Evolutionary conservation across 2,329 filamentous ascomycete species (phyloP).

Genomic region (Bimuria novae-zelandiae): DNA sequence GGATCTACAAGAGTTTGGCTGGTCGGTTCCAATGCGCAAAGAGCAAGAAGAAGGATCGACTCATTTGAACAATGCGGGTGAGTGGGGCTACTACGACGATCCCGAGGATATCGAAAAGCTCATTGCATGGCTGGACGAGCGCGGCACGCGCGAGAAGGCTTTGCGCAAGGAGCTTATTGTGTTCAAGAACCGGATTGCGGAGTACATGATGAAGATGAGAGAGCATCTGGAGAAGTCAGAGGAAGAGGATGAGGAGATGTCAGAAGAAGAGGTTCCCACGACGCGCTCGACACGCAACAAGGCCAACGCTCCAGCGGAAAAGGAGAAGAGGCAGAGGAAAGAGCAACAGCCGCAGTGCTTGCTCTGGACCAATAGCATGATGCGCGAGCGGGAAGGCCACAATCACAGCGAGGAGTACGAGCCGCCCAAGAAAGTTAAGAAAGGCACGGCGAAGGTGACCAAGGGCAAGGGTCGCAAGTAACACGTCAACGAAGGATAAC

Average conservation of each 20-base stretch:
- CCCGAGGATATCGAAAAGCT: slow-evolving; percentile 77
- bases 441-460: slow-evolving; percentile 35
- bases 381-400: slow-evolving; percentile 62
- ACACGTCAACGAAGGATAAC: no score
- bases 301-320: slow-evolving; percentile 55
- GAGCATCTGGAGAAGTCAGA: slow-evolving; percentile 67
- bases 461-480: slow-evolving; percentile 38
- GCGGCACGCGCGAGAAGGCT: slow-evolving; percentile 83
- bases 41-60: slow-evolving; percentile 82
- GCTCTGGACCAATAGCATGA: slow-evolving; percentile 68
- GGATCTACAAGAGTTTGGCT: slow-evolving; percentile 76
- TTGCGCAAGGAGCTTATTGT: slow-evolving; percentile 82
- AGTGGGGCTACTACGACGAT: slow-evolving; percentile 93
- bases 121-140: slow-evolving; percentile 85
- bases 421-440: slow-evolving; percentile 54
- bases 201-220: slow-evolving; percentile 79
- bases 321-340: slow-evolving; percentile 42
- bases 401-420: slow-evolving; percentile 61
- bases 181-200: slow-evolving; percentile 75
- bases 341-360: slow-evolving; percentile 63
- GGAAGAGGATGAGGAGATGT: slow-evolving; percentile 53
- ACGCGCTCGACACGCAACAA: slow-evolving; percentile 68
- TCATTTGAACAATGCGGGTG: slow-evolving; percentile 72
- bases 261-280: slow-evolving; percentile 53
- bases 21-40: slow-evolving; percentile 86